Evolutionary conservation across 2,329 filamentous ascomycete genomes (phyloP), one percentile per base, ranked within the genome.

Genomic region (Alternaria rosae): DNA sequence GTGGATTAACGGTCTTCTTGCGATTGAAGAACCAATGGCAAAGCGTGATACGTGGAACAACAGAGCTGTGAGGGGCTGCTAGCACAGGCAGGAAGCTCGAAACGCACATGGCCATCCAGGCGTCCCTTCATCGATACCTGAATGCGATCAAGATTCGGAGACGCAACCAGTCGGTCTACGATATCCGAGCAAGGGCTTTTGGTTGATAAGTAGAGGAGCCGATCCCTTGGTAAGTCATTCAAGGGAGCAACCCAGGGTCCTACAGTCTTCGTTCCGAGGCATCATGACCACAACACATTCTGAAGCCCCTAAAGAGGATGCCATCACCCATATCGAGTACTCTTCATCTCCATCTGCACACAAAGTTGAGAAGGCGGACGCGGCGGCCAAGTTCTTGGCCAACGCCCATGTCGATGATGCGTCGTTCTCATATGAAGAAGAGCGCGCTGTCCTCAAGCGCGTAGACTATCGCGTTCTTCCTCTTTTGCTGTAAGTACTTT

Each of bases 381-480:
- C 81, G 60, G 83, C 83, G 5, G 83, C 81, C 6, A 74, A 81
- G 45, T 85, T 84, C 62, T 77, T 85, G 12, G 79, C 77, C 10
- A 55, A 62, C n/a, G 75, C 82, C 45, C 79, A 76, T 44, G 74
- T 78, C 28, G 74, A 78, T 17, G 70, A 77, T 43, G 70, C 70
- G 6, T 70, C 75, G 0, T 86, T 86, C 65, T 81, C 79, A 0
- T 82, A 82, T 57, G 82, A 85, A 41, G 84, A 86, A 68, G 84
- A 86, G 65, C 80, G 79, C n/a, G 74, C 84, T 21, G 82, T 86
- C 10, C 76, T 86, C 23, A 79, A 80, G 35, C 79, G 78, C 62
- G 85, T 86, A 54, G 84, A 86, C 68, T 65, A 80, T n/a, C 75
- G 80, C 42, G 78, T 86, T 17, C 75, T 86, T 6, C 83, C 85